Conservation (phyloP, 2,329 filamentous ascomycete species). For the Apiospora malaysiana region DNA sequence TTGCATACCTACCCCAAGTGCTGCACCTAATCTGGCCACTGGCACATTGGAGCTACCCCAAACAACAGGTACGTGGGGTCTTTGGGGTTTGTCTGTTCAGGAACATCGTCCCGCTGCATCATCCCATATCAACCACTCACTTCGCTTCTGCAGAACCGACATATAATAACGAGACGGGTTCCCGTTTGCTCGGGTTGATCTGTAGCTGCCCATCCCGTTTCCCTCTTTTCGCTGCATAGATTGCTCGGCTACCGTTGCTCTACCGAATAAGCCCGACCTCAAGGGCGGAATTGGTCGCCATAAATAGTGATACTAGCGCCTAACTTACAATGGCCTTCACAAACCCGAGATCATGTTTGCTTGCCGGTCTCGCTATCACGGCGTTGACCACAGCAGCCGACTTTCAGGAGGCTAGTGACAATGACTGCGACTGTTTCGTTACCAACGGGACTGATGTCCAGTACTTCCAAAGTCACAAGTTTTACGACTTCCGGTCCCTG, state of each 20-base stretch:
- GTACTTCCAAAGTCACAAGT: slow-evolving; percentile 52
- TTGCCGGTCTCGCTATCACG: slow-evolving; percentile 28
- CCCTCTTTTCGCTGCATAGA: background rate
- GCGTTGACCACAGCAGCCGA: slow-evolving; percentile 26
- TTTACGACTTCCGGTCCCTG: slow-evolving; percentile 57
- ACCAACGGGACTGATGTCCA: slow-evolving; percentile 47
- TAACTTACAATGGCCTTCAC: slow-evolving; percentile 19
- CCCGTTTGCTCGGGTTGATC: background rate
- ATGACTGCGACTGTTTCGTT: slow-evolving; percentile 51
- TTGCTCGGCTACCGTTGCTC: background rate
- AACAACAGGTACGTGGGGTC: background rate
- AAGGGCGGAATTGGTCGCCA: background rate
- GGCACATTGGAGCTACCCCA: slow-evolving; percentile 2
- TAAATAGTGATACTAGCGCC: background rate
- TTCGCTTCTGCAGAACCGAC: slow-evolving; percentile 2
- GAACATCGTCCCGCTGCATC: slow-evolving; percentile 14
- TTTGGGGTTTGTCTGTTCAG: slow-evolving; percentile 11
- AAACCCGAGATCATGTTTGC: slow-evolving; percentile 24
- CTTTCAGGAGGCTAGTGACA: slow-evolving; percentile 33
- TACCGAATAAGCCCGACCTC: background rate
- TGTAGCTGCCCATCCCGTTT: background rate
- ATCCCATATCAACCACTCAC: slow-evolving; percentile 1
- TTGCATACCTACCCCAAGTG: background rate
- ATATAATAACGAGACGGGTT: background rate
- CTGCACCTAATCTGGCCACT: background rate